phyloP scores from a whole-genome alignment of 73 alveolate genomes.

The Durusdinium trenchii region DNA sequence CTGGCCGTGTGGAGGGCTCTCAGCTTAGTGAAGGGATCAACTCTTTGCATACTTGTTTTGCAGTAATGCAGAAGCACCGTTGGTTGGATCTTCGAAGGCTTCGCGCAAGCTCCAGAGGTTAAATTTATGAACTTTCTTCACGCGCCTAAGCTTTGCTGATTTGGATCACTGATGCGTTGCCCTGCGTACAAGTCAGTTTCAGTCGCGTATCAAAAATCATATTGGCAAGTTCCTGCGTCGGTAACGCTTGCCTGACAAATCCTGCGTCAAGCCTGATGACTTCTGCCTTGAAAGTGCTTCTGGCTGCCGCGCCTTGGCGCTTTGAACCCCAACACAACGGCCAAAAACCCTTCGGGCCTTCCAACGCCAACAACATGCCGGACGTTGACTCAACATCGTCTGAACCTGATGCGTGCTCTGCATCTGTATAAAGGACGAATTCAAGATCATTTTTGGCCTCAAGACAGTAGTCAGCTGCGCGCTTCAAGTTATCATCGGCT shows the following conservation, averaged over 20 bases:
- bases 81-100: not conserved
- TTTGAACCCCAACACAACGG: not conserved
- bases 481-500: not conserved
- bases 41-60: not conserved
- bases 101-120: not conserved
- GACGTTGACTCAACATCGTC: conserved; percentile 7
- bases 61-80: not conserved
- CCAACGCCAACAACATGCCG: not conserved
- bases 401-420: conserved; percentile 23
- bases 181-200: not conserved
- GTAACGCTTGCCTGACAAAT: not conserved
- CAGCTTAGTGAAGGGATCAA: not conserved
- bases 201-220: not conserved
- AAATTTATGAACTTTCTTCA: not conserved
- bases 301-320: not conserved
- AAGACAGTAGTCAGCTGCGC: not conserved
- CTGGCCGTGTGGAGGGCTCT: not conserved
- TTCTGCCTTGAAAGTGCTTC: not conserved
- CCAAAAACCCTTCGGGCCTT: not conserved
- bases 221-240: not conserved
- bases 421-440: not conserved
- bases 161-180: not conserved
- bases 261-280: not conserved
- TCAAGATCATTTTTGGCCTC: not conserved
- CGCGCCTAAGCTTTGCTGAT: not conserved